phyloP scores from a whole-genome alignment of 371 early-diverging fungal genomes.

The Coemansia sp. region DNA sequence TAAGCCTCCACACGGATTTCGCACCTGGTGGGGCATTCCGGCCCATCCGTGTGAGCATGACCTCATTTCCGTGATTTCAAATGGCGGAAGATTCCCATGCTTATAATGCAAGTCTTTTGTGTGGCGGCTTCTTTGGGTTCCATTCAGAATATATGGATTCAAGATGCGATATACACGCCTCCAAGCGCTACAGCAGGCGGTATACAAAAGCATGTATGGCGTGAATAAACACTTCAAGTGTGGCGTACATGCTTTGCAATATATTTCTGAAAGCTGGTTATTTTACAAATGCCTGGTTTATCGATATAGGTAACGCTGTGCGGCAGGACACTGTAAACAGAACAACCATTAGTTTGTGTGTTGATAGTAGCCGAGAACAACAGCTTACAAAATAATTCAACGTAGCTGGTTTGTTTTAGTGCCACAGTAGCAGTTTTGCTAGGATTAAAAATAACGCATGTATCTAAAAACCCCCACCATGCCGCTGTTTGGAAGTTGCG shows the following conservation, averaged over 20 bases:
- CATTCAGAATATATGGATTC: background rate
- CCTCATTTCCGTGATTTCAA: too few relatives aligned
- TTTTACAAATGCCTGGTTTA: too few relatives aligned
- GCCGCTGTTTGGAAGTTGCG: too few relatives aligned
- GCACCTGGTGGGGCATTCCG: background rate
- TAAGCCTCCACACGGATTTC: background rate
- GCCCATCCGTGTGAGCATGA: background rate
- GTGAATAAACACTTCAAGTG: background rate
- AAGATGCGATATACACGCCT: too few relatives aligned
- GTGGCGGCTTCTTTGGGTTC: background rate
- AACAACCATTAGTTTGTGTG: constrained; percentile 73
- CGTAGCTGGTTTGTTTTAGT: too few relatives aligned
- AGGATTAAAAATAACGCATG: background rate
- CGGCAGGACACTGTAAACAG: constrained; percentile 45
- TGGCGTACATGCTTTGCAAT: background rate
- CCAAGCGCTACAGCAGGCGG: too few relatives aligned
- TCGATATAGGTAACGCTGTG: too few relatives aligned
- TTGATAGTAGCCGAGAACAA: too few relatives aligned
- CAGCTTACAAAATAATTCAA: too few relatives aligned
- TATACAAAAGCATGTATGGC: background rate
- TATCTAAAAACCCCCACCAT: background rate
- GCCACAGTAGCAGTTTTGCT: background rate
- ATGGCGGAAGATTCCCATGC: too few relatives aligned
- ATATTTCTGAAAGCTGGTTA: background rate
- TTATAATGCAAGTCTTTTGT: too few relatives aligned